Evolutionary conservation across 371 early-diverging fungal genomes (phyloP).

Genomic region (Mortierella sp.): DNA sequence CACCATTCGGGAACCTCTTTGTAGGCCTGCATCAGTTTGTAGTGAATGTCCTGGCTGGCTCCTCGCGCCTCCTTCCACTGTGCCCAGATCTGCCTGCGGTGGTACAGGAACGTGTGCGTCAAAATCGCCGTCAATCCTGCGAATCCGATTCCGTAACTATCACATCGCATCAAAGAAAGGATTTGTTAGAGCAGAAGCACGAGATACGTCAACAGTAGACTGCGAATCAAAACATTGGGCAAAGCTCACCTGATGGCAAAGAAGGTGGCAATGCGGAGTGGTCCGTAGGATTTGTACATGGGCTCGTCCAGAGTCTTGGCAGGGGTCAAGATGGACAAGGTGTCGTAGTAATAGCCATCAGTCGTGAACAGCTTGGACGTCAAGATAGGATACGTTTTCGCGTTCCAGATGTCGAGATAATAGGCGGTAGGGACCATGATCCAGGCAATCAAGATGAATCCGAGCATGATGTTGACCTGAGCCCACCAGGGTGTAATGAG

Average conservation of each 20-base stretch:
- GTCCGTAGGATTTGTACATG: constrained; percentile 61
- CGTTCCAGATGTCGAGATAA: constrained; percentile 39
- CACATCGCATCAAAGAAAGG: not conserved
- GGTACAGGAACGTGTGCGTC: constrained; percentile 65
- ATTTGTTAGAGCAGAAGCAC: not conserved
- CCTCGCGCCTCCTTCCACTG: constrained; percentile 53
- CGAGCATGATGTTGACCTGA: constrained; percentile 49
- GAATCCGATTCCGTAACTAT: constrained; percentile 60
- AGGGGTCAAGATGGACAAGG: constrained; percentile 62
- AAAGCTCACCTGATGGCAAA: constrained; percentile 63
- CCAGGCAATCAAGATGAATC: constrained; percentile 43
- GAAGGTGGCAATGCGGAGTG: constrained; percentile 68
- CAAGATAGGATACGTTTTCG: constrained; percentile 42
- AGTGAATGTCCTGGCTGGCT: constrained; percentile 52
- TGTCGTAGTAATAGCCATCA: constrained; percentile 41
- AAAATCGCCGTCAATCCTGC: constrained; percentile 68
- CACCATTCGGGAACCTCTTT: constrained; percentile 81
- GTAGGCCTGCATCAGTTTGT: constrained; percentile 65
- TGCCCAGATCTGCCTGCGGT: constrained; percentile 62
- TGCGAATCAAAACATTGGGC: not conserved
- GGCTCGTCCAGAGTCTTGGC: constrained; percentile 60
- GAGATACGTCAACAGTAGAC: not conserved
- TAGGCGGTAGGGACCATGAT: constrained; percentile 45
- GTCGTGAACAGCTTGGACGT: constrained; percentile 33
- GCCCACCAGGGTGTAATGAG: constrained; percentile 53